Percentiles rank a stretch among this genome's conserved stretches.
Evolutionary conservation across 2,329 filamentous ascomycete genomes (phyloP).

Genomic region (Arachnomyces sp.): DNA sequence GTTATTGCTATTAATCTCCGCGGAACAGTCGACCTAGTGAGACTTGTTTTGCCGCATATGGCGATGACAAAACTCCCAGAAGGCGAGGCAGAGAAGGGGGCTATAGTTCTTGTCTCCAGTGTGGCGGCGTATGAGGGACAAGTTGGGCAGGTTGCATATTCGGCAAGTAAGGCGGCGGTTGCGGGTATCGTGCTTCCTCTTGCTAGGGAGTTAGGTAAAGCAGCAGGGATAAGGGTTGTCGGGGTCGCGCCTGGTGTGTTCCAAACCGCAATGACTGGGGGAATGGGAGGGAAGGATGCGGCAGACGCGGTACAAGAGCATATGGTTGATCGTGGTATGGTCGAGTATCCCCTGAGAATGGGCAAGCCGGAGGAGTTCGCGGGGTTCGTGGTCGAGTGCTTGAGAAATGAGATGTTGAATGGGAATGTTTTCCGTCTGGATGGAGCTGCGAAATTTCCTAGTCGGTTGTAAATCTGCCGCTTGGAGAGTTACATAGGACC

Average conservation of each 20-base stretch:
- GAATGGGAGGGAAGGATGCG: conserved; percentile 7
- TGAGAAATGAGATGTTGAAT: conserved; percentile 21
- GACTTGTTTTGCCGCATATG: conserved; percentile 17
- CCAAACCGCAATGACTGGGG: conserved; percentile 16
- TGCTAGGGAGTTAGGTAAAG: conserved; percentile 17
- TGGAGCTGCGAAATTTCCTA: conserved; percentile 19
- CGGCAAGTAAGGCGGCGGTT: conserved; percentile 19
- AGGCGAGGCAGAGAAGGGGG: conserved; percentile 16
- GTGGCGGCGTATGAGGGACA: conserved; percentile 19
- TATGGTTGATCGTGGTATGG: conserved; percentile 13
- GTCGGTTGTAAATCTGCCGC: conserved; percentile 9
- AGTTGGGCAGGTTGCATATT: conserved; percentile 18
- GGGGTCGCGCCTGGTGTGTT: conserved; percentile 19
- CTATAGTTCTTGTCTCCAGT: conserved; percentile 17
- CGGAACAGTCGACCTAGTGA: conserved; percentile 19
- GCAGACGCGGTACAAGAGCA: neutral
- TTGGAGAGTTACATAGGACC: neutral
- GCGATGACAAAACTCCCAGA: conserved; percentile 13
- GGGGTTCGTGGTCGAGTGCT: conserved; percentile 15
- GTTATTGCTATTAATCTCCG: conserved; percentile 39
- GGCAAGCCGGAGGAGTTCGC: conserved; percentile 18
- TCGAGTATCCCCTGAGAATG: conserved; percentile 18
- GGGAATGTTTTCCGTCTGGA: conserved; percentile 17
- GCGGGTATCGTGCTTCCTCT: conserved; percentile 17
- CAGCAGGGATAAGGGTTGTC: conserved; percentile 17